These are phyloP conservation scores for Umbelopsis isabellina DNA, from an alignment of 192 early-diverging fungal species.

Conservation along the genomic window DNA sequence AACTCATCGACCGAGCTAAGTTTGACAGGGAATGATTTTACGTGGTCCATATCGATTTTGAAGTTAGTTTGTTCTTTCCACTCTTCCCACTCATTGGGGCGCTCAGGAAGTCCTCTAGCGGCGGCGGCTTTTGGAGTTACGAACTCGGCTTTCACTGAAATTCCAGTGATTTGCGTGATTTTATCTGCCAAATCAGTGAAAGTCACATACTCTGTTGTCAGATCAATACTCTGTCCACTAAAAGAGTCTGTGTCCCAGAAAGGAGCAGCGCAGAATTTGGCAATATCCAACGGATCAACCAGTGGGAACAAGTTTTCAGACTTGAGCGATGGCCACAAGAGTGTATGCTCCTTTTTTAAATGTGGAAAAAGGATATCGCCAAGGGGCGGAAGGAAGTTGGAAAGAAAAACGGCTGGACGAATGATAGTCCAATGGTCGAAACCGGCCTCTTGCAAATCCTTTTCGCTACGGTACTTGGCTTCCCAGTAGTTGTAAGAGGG, in stretches of 20 bases:
- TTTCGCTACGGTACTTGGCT: not conserved
- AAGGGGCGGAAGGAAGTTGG: not conserved
- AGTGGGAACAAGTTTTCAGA: not conserved
- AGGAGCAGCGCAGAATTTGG: not conserved
- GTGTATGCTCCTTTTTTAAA: not conserved
- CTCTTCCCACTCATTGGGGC: not conserved
- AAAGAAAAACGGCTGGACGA: not conserved
- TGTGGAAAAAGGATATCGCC: not conserved
- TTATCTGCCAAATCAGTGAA: slow-evolving; percentile 5
- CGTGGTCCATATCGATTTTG: not conserved
- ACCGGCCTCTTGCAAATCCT: not conserved
- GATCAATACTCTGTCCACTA: not conserved
- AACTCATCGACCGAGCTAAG: not conserved
- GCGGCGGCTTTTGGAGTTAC: not conserved
- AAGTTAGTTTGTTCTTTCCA: not conserved
- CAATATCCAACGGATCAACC: not conserved
- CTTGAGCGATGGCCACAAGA: not conserved
- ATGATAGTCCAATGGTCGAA: slow-evolving; percentile 20
- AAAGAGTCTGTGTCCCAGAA: slow-evolving; percentile 14
- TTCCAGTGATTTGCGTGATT: not conserved
- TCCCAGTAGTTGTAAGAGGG: slow-evolving; percentile 1
- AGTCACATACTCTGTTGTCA: not conserved
- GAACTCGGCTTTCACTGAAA: not conserved
- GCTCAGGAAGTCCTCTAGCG: not conserved
- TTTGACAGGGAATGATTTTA: not conserved